These are phyloP conservation scores for Lotmaria passim DNA, from an alignment of 208 protist species.

Conservation along the genomic window DNA sequence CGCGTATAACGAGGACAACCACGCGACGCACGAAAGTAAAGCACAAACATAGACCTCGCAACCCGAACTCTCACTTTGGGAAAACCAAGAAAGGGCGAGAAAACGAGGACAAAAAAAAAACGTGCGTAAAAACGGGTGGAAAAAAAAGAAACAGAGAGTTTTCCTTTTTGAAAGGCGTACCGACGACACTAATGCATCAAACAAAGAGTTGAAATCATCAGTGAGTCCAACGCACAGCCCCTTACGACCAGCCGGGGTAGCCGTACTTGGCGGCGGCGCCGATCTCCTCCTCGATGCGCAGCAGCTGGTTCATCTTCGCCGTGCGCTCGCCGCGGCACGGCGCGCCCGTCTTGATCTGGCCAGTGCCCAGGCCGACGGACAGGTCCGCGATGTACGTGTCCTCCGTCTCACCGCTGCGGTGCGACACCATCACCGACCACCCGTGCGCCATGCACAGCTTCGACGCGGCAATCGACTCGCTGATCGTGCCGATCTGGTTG, in stretches of 20 bases:
- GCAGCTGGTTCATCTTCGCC: slow-evolving; percentile 99
- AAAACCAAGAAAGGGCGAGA: too few relatives aligned
- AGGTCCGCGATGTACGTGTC: slow-evolving; percentile 99
- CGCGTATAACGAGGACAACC: too few relatives aligned
- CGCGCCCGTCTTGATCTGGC: slow-evolving; percentile 99
- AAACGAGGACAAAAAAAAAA: too few relatives aligned
- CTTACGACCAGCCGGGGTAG: slow-evolving; percentile 73
- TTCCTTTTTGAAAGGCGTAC: neutral
- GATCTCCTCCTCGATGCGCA: slow-evolving; percentile 98
- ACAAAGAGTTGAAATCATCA: neutral
- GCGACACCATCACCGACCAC: slow-evolving; percentile 92
- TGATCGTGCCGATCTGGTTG: slow-evolving; percentile 99
- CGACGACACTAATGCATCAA: neutral
- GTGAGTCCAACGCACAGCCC: neutral
- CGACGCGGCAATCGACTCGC: slow-evolving; percentile 97
- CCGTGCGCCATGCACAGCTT: slow-evolving; percentile 83
- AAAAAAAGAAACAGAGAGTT: too few relatives aligned
- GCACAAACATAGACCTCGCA: too few relatives aligned
- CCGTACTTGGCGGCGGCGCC: slow-evolving; percentile 75
- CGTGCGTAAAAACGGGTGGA: too few relatives aligned
- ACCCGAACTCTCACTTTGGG: too few relatives aligned
- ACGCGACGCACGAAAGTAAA: neutral
- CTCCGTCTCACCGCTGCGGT: slow-evolving; percentile 98
- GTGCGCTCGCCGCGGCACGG: slow-evolving; percentile 97
- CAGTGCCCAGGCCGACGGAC: slow-evolving; percentile 95